These are phyloP conservation scores for Ustilago tritici DNA, from an alignment of 1,284 basidiomycete genomes.

Conservation along the genomic window DNA sequence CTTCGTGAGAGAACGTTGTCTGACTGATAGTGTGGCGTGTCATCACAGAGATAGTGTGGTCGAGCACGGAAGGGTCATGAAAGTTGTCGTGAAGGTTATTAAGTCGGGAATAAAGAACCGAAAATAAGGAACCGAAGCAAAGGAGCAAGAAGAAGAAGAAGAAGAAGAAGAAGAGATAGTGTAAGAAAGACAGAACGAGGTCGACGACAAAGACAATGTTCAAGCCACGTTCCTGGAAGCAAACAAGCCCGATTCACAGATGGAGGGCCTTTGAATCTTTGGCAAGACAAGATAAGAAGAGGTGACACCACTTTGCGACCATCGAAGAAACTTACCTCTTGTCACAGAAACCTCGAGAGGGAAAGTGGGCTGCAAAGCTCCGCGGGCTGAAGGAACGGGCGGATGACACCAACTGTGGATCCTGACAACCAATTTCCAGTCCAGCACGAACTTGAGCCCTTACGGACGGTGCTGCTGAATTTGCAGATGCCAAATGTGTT, in stretches of 20 bases:
- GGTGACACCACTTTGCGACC: not conserved
- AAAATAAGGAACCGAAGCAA: no score
- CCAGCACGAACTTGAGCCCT: not conserved
- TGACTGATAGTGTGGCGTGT: not conserved
- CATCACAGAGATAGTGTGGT: slow-evolving; percentile 14
- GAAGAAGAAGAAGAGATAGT: not conserved
- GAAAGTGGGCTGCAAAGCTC: not conserved
- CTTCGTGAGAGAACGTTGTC: not conserved
- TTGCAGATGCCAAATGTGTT: not conserved
- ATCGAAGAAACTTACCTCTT: not conserved
- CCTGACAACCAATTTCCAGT: slow-evolving; percentile 2
- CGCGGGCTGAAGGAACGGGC: not conserved
- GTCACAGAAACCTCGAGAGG: not conserved
- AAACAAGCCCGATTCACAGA: not conserved
- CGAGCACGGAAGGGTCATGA: no score
- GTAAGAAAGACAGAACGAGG: slow-evolving; percentile 4
- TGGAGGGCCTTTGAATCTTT: not conserved
- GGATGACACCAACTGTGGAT: not conserved
- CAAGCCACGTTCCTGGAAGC: slow-evolving; percentile 10
- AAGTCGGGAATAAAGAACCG: no score
- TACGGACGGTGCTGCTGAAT: not conserved
- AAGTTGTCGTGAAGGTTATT: no score
- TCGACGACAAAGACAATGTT: slow-evolving; percentile 6
- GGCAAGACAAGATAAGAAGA: not conserved
- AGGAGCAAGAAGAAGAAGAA: no score